These are phyloP conservation scores for Yamadazyma kanchanaburiensis DNA, from an alignment of 1,139 yeast genomes.

Conservation along the genomic window DNA sequence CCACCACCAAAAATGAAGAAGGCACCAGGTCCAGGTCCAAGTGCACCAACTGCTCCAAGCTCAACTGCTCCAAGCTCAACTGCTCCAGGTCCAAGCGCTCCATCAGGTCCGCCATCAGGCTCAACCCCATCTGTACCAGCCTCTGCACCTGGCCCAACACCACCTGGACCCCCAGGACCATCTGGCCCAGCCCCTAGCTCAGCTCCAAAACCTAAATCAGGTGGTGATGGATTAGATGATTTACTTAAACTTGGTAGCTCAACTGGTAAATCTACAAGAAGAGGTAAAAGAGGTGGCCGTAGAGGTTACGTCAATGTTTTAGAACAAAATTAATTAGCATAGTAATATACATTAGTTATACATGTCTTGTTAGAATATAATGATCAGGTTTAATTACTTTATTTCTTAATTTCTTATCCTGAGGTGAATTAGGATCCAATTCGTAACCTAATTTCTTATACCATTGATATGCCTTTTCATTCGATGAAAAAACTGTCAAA, in stretches of 20 bases:
- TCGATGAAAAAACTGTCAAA: conserved; percentile 52
- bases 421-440: conserved; percentile 40
- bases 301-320: conserved; percentile 78
- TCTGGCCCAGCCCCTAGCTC: conserved; percentile 6
- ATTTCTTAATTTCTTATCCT: conserved; percentile 33
- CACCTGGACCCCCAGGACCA: conserved; percentile 3
- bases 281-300: conserved; percentile 63
- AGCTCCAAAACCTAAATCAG: conserved; percentile 21
- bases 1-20: conserved; percentile 66
- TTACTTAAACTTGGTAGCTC: conserved; percentile 49
- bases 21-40: conserved; percentile 28
- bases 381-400: conserved; percentile 33
- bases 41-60: conserved; percentile 6
- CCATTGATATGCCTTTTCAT: conserved; percentile 40
- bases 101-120: conserved; percentile 6
- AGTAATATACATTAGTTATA: not conserved
- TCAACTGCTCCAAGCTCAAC: not conserved
- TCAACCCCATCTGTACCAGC: conserved; percentile 1
- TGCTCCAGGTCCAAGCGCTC: conserved; percentile 11
- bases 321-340: conserved; percentile 29
- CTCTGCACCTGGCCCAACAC: conserved; percentile 1
- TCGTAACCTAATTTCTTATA: conserved; percentile 39
- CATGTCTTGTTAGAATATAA: conserved; percentile 11
- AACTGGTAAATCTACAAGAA: conserved; percentile 43
- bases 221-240: conserved; percentile 64